phyloP scores from a whole-genome alignment of 73 alveolate species.

The Paramecium pentaurelia region DNA sequence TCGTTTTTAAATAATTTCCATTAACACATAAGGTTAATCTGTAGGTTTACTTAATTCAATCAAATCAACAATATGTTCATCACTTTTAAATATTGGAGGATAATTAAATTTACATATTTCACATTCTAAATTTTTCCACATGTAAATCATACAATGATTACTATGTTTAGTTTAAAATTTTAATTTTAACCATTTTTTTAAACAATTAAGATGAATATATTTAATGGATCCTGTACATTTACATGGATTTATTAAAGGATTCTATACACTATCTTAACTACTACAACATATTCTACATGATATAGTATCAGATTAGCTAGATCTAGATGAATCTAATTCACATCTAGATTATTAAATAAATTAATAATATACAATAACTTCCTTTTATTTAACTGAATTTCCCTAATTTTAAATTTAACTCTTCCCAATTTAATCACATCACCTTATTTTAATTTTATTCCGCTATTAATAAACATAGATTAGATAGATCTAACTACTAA shows the following conservation, averaged over 20 bases:
- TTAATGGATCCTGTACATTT: slow-evolving; percentile 62
- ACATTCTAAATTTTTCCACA: slow-evolving; percentile 57
- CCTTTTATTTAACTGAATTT: not conserved
- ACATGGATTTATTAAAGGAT: slow-evolving; percentile 64
- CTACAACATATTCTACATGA: slow-evolving; percentile 61
- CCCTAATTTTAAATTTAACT: slow-evolving; percentile 34
- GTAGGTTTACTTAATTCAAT: slow-evolving; percentile 10
- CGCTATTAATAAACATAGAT: not conserved
- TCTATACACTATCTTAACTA: not conserved
- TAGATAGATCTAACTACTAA: not conserved
- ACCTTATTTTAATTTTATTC: not conserved
- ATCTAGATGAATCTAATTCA: not conserved
- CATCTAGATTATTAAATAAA: not conserved
- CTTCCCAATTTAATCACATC: slow-evolving; percentile 51
- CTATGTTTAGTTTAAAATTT: slow-evolving; percentile 20
- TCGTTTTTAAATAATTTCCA: not conserved
- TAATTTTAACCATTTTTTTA: slow-evolving; percentile 60
- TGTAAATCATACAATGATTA: not conserved
- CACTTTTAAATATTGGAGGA: slow-evolving; percentile 24
- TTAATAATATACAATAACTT: not conserved
- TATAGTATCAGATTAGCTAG: not conserved
- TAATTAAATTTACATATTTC: slow-evolving; percentile 46
- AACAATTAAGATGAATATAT: slow-evolving; percentile 63
- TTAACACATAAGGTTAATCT: not conserved
- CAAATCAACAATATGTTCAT: not conserved